These are phyloP conservation scores for Aspergillus biplanus DNA, from an alignment of 495 filamentous ascomycete species.

Conservation along the genomic window DNA sequence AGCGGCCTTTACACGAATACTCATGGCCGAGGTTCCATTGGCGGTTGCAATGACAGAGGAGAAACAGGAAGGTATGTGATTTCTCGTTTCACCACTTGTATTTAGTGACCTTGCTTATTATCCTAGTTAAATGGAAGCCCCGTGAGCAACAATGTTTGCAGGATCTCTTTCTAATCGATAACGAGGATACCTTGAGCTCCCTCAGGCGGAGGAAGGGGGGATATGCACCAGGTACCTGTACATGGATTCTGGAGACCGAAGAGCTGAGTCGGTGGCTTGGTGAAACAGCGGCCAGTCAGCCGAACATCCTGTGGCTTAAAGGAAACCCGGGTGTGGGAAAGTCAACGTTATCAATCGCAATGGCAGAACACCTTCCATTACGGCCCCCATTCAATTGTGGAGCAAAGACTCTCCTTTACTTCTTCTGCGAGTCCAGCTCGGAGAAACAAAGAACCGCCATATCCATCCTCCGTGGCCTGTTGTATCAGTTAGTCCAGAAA, in stretches of 20 bases:
- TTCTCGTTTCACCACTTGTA: too few relatives aligned
- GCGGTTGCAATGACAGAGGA: background rate
- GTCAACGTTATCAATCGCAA: slow-evolving; percentile 5
- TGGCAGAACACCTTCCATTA: slow-evolving; percentile 8
- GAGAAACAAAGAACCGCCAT: slow-evolving; percentile 21
- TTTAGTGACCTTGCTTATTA: too few relatives aligned
- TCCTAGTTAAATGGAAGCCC: too few relatives aligned
- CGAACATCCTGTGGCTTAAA: slow-evolving; percentile 13
- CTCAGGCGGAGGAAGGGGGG: background rate
- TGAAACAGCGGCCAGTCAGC: slow-evolving; percentile 8
- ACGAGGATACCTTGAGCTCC: background rate
- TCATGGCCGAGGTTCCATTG: background rate
- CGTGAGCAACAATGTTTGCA: too few relatives aligned
- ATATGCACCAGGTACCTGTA: slow-evolving; percentile 22
- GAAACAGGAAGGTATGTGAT: background rate
- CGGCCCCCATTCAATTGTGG: slow-evolving; percentile 4
- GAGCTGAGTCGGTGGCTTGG: slow-evolving; percentile 26
- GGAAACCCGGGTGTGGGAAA: slow-evolving; percentile 9
- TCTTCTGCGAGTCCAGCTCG: slow-evolving; percentile 32
- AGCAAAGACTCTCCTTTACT: slow-evolving; percentile 24
- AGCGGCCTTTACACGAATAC: slow-evolving; percentile 6
- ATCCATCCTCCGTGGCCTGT: slow-evolving; percentile 29
- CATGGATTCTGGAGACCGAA: slow-evolving; percentile 29
- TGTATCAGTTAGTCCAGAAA: slow-evolving; percentile 30
- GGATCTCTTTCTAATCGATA: too few relatives aligned